phyloP scores from a whole-genome alignment of 805 yeast species.

The Candida tammaniensis region DNA sequence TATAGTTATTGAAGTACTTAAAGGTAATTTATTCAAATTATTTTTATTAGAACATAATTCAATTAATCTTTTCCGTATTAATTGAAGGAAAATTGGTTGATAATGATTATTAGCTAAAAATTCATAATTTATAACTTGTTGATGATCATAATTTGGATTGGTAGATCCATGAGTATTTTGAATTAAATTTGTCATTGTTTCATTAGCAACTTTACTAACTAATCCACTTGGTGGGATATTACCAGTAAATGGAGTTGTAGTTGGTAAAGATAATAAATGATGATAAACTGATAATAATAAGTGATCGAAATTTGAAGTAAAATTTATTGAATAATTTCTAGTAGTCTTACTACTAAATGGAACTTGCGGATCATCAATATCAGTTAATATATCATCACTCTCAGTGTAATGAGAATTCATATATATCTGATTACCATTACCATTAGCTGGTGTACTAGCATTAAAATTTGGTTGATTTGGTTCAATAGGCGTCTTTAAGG shows the following conservation, averaged over 20 bases:
- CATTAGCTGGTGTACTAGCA: slow-evolving; percentile 1
- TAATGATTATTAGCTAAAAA: slow-evolving; percentile 26
- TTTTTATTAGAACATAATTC: slow-evolving; percentile 34
- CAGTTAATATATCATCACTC: slow-evolving; percentile 42
- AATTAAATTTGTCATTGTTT: slow-evolving; percentile 30
- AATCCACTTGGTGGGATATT: slow-evolving; percentile 43
- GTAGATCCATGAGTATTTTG: slow-evolving; percentile 13
- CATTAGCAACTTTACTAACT: slow-evolving; percentile 43
- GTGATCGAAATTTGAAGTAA: slow-evolving; percentile 36
- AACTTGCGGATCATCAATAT: slow-evolving; percentile 28
- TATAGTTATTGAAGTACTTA: slow-evolving; percentile 23
- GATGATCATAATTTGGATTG: slow-evolving; percentile 29
- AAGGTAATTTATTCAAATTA: slow-evolving; percentile 19
- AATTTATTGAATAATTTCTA: slow-evolving; percentile 32
- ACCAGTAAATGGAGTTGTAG: slow-evolving; percentile 46
- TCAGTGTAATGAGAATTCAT: slow-evolving; percentile 34
- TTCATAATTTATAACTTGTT: slow-evolving; percentile 30
- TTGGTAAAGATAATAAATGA: slow-evolving; percentile 37
- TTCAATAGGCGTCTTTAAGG: slow-evolving; percentile 39
- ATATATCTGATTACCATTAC: slow-evolving; percentile 18
- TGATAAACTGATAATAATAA: slow-evolving; percentile 33
- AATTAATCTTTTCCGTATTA: slow-evolving; percentile 38
- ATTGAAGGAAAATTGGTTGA: slow-evolving; percentile 40
- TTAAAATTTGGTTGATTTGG: slow-evolving; percentile 17
- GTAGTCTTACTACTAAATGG: slow-evolving; percentile 16